Conservation (phyloP, 1,284 basidiomycete genomes). For the Ceratobasidium sp. region DNA sequence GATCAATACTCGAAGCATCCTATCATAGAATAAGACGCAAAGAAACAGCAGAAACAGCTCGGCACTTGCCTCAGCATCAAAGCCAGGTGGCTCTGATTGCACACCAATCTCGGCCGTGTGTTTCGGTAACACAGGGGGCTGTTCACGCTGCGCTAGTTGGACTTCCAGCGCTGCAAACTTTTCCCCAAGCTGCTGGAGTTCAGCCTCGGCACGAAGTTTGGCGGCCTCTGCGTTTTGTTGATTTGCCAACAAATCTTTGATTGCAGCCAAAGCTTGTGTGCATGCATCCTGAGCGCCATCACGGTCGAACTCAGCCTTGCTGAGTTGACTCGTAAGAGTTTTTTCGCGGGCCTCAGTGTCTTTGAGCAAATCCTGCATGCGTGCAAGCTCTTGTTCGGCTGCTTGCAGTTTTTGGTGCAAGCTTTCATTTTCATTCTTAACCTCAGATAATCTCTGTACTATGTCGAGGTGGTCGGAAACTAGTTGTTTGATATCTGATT, state of each 20-base stretch:
- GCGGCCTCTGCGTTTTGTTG: background rate
- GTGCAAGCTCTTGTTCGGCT: conserved; percentile 6
- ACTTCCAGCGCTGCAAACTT: conserved; percentile 39
- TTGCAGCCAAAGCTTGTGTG: background rate
- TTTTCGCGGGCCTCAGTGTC: conserved; percentile 18
- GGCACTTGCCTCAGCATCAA: conserved; percentile 21
- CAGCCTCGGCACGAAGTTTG: conserved; percentile 38
- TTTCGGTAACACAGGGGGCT: background rate
- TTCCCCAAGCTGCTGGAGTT: conserved; percentile 41
- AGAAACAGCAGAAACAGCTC: background rate
- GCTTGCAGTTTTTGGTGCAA: background rate
- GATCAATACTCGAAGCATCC: conserved; percentile 30
- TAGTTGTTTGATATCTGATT: conserved; percentile 22
- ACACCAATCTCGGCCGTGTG: conserved; percentile 10
- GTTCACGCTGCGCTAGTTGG: conserved; percentile 35
- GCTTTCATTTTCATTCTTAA: conserved; percentile 13
- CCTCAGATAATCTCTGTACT: background rate
- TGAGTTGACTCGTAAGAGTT: background rate
- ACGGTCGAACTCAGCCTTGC: conserved; percentile 10
- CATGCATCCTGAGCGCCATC: conserved; percentile 5
- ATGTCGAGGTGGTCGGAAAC: conserved; percentile 24
- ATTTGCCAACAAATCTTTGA: conserved; percentile 3
- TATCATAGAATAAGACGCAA: conserved; percentile 4
- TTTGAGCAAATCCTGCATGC: conserved; percentile 11
- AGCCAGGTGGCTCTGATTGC: background rate